These are phyloP conservation scores for Neurospora hispaniola DNA, from an alignment of 495 filamentous ascomycete species.

Conservation along the genomic window DNA sequence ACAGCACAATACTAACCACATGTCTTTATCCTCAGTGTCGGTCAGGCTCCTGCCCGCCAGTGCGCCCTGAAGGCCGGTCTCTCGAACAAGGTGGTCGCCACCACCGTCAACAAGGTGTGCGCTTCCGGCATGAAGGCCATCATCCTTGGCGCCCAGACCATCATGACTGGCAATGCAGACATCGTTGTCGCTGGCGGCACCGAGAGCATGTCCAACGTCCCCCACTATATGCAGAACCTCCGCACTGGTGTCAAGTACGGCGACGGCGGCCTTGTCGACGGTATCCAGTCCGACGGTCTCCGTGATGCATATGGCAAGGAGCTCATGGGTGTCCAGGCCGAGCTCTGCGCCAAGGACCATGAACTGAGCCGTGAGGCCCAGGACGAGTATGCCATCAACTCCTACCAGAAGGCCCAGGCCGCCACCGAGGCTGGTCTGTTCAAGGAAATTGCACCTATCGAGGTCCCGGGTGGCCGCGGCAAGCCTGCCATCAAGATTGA, in stretches of 20 bases:
- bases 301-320: conserved; percentile 84
- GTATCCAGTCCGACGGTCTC: conserved; percentile 83
- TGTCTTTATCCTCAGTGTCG: conserved; percentile 51
- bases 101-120: conserved; percentile 98
- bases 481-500: conserved; percentile 77
- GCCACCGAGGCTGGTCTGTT: conserved; percentile 72
- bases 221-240: conserved; percentile 85
- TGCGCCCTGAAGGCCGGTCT: conserved; percentile 84
- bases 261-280: conserved; percentile 75
- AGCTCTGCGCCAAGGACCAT: conserved; percentile 85
- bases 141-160: conserved; percentile 89
- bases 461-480: conserved; percentile 76
- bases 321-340: conserved; percentile 87
- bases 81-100: conserved; percentile 64
- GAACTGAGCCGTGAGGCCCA: conserved; percentile 68
- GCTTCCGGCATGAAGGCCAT: conserved; percentile 89
- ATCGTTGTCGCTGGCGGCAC: conserved; percentile 86
- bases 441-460: conserved; percentile 81
- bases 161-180: conserved; percentile 86
- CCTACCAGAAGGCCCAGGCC: conserved; percentile 82
- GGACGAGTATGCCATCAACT: conserved; percentile 87
- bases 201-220: conserved; percentile 95
- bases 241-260: conserved; percentile 85
- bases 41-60: conserved; percentile 93
- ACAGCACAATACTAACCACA: background rate